Evolutionary conservation across 2,329 filamentous ascomycete genomes (phyloP).

Genomic region (Nemania diffusa): DNA sequence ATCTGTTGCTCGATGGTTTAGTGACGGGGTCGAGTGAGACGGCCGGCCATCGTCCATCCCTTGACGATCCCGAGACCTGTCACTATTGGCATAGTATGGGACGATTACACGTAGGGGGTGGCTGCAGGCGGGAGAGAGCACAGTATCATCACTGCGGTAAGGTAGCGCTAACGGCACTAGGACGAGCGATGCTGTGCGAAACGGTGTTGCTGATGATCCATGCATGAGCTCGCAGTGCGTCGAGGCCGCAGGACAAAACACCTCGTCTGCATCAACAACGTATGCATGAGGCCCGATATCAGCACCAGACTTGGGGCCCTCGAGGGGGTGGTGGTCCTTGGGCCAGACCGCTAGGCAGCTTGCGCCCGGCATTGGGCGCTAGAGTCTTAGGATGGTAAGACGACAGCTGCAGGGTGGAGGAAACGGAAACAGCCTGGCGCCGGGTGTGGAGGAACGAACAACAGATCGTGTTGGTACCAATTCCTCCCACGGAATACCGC

Average conservation of each 20-base stretch:
- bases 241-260: slow-evolving; percentile 23
- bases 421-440: slow-evolving; percentile 42
- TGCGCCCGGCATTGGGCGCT: slow-evolving; percentile 35
- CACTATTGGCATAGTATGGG: not conserved
- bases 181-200: slow-evolving; percentile 8
- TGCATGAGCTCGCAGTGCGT: slow-evolving; percentile 29
- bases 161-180: slow-evolving; percentile 18
- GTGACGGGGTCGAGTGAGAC: no score
- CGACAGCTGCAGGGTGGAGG: slow-evolving; percentile 46
- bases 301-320: slow-evolving; percentile 9
- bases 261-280: slow-evolving; percentile 12
- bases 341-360: slow-evolving; percentile 19
- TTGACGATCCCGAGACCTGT: slow-evolving; percentile 19
- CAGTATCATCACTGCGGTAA: slow-evolving; percentile 19
- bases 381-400: slow-evolving; percentile 37
- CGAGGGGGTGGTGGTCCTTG: not conserved
- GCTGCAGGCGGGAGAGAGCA: slow-evolving; percentile 5
- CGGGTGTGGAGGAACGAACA: slow-evolving; percentile 21
- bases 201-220: slow-evolving; percentile 19
- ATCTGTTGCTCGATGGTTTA: slow-evolving; percentile 20
- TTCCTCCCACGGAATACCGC: slow-evolving; percentile 12
- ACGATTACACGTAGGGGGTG: slow-evolving; percentile 19
- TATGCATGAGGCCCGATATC: slow-evolving; percentile 27
- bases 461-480: slow-evolving; percentile 13
- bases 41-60: slow-evolving; percentile 13